Percentiles rank a stretch among this genome's conserved stretches.
Conservation (phyloP, 345 rosid genomes). For the Bretschneidera sinensis region DNA sequence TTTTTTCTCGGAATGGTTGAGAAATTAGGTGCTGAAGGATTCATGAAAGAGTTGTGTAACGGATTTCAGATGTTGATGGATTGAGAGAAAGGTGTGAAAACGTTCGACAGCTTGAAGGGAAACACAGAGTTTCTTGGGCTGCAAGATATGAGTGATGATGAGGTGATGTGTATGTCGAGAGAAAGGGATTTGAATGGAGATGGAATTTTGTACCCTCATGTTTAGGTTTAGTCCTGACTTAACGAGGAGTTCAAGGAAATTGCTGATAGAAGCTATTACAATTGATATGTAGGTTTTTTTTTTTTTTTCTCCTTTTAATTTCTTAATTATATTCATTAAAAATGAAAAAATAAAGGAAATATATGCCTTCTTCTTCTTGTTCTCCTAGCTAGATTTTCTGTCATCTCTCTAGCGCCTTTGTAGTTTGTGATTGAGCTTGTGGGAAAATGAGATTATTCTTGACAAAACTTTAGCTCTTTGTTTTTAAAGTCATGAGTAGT, state of each 20-base stretch:
- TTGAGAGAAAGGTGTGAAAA: constrained; percentile 39
- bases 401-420: too few species aligned
- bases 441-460: too few species aligned
- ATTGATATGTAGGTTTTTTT: neutral
- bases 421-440: too few species aligned
- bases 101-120: constrained; percentile 50
- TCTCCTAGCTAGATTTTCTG: too few species aligned
- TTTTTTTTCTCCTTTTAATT: neutral
- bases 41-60: constrained; percentile 49
- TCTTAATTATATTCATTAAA: too few species aligned
- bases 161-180: constrained; percentile 37
- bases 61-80: constrained; percentile 57
- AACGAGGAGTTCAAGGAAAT: constrained; percentile 33
- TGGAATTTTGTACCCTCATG: constrained; percentile 66
- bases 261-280: constrained; percentile 33
- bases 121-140: constrained; percentile 37
- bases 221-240: constrained; percentile 57
- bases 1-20: constrained; percentile 64
- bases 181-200: constrained; percentile 61
- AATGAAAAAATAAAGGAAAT: too few species aligned
- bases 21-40: constrained; percentile 48
- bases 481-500: too few species aligned
- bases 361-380: too few species aligned
- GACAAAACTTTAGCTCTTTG: too few species aligned
- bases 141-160: constrained; percentile 45